A percentile compares a stretch with the other conserved stretches of the same genome.
Evolutionary conservation across 2,329 filamentous ascomycete species (phyloP).

Genomic region (Chrysoporthe deuterocubensis): DNA sequence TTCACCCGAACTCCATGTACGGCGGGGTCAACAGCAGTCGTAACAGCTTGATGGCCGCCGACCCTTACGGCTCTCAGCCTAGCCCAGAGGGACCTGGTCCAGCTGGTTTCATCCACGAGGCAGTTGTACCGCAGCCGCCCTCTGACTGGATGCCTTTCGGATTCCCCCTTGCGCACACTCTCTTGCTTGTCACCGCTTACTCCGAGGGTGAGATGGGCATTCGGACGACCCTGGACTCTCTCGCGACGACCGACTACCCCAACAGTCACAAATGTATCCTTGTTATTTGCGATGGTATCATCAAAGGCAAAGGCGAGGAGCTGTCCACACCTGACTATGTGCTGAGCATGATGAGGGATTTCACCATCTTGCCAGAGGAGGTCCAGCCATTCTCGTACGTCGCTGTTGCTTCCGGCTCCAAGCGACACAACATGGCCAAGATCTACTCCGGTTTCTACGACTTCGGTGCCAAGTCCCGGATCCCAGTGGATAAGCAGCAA

Average conservation of each 20-base stretch:
- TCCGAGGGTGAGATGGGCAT: conserved; percentile 94
- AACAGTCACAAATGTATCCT: conserved; percentile 99
- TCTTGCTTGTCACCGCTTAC: conserved; percentile 95
- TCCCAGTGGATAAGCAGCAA: conserved; percentile 87
- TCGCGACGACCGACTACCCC: conserved; percentile 96
- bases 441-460: conserved; percentile 98
- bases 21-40: conserved; percentile 66
- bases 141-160: conserved; percentile 98
- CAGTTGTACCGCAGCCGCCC: conserved; percentile 93
- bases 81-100: conserved; percentile 75
- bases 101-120: conserved; percentile 93
- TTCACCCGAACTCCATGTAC: conserved; percentile 75
- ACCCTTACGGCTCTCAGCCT: conserved; percentile 55
- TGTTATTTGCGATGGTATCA: conserved; percentile 95
- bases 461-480: conserved; percentile 79
- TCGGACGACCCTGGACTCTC: conserved; percentile 91
- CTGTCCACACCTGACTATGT: conserved; percentile 89
- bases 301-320: conserved; percentile 91
- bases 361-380: conserved; percentile 76
- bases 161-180: conserved; percentile 88
- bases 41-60: conserved; percentile 66
- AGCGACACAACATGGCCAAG: conserved; percentile 99
- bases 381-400: conserved; percentile 94
- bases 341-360: conserved; percentile 93
- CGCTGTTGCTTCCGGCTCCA: conserved; percentile 91